These are phyloP conservation scores for Chlamydomonas schloesseri DNA, from an alignment of 139 green algal genomes.

Conservation along the genomic window DNA sequence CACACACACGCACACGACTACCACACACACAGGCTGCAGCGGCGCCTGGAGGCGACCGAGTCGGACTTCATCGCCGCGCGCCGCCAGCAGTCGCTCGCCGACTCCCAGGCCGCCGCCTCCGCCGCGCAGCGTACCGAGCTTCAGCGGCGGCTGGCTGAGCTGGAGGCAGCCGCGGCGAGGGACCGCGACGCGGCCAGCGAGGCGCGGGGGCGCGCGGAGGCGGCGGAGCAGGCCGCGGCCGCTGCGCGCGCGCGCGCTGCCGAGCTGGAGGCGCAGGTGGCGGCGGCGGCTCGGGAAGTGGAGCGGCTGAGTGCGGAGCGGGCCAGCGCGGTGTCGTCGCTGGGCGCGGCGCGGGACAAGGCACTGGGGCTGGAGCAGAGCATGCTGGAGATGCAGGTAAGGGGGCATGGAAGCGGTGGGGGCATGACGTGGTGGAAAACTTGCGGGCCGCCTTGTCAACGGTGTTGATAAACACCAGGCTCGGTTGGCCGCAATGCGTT, in stretches of 20 bases:
- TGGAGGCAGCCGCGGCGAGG: background rate
- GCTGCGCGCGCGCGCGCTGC: background rate
- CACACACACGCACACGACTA: background rate
- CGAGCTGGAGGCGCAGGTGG: slow-evolving; percentile 6
- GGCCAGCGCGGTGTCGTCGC: slow-evolving; percentile 3
- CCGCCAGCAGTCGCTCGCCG: background rate
- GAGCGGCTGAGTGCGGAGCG: background rate
- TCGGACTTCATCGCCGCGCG: background rate
- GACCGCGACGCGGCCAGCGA: slow-evolving; percentile 14
- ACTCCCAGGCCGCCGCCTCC: background rate
- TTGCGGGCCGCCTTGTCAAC: too few species aligned
- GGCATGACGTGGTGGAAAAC: too few species aligned
- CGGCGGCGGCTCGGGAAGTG: slow-evolving; percentile 9
- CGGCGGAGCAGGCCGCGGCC: background rate
- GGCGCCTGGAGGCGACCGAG: background rate
- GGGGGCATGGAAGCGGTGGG: background rate
- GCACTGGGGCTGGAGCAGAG: slow-evolving; percentile 13
- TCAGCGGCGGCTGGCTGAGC: background rate
- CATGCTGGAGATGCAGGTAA: slow-evolving; percentile 42
- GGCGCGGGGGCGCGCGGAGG: background rate
- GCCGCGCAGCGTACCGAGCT: slow-evolving; percentile 1
- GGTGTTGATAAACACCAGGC: background rate
- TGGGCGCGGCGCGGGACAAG: background rate
- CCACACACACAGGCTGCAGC: background rate
- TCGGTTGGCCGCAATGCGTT: too few species aligned